Conservation (phyloP, 2,329 filamentous ascomycete species). For the Penicillium verrucosum region DNA sequence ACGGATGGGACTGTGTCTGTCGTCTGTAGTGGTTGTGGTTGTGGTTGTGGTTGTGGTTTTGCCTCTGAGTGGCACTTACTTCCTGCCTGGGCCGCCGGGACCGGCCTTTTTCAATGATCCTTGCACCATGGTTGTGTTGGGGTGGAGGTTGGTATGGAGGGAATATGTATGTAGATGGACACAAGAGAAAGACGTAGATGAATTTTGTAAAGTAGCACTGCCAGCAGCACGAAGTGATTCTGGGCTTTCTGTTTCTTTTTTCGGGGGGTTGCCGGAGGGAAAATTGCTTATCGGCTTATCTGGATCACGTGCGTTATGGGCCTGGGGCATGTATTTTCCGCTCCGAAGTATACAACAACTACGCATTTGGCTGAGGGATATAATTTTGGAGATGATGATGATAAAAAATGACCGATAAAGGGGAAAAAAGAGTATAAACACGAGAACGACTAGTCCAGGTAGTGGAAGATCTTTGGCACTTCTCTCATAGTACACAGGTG, state of each 20-base stretch:
- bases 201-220: conserved; percentile 9
- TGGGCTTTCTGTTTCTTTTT: conserved; percentile 1
- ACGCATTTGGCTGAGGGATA: not conserved
- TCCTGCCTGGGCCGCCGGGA: conserved; percentile 39
- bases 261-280: conserved; percentile 8
- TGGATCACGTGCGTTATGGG: not conserved
- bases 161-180: not conserved
- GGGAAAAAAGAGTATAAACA: too few species aligned
- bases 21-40: not conserved
- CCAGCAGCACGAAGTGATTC: conserved; percentile 19
- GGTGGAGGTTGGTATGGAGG: not conserved
- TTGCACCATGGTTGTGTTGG: conserved; percentile 44
- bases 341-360: conserved; percentile 2
- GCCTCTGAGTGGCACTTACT: conserved; percentile 7
- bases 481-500: not conserved
- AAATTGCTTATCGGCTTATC: conserved; percentile 14
- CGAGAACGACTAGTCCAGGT: not conserved
- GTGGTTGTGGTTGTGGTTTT: not conserved
- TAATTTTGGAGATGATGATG: not conserved
- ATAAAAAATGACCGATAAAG: too few species aligned
- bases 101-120: conserved; percentile 47
- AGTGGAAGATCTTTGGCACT: conserved; percentile 1
- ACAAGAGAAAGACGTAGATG: not conserved
- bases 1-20: not conserved
- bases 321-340: not conserved